These are phyloP conservation scores for Neostapfia colusana DNA, from an alignment of 176 grass and related monocot genomes.

Conservation along the genomic window DNA sequence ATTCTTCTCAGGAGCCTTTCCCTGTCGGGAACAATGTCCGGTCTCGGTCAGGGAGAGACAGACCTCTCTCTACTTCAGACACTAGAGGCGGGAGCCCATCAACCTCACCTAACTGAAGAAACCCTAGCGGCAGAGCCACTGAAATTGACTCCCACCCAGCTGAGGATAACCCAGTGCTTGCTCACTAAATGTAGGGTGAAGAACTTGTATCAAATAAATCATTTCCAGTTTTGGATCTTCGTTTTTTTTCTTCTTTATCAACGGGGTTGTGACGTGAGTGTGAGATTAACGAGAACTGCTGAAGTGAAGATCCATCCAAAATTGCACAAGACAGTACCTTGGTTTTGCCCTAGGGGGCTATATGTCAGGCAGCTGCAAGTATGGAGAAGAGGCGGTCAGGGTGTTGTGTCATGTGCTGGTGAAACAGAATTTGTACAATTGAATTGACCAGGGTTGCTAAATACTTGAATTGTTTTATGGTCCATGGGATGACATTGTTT, in stretches of 20 bases:
- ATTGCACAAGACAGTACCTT: neutral
- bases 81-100: constrained; percentile 34
- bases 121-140: neutral
- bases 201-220: constrained; percentile 29
- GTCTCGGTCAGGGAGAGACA: constrained; percentile 53
- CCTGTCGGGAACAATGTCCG: constrained; percentile 58
- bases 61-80: constrained; percentile 35
- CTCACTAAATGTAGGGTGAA: constrained; percentile 31
- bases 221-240: constrained; percentile 39
- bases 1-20: constrained; percentile 65
- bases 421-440: constrained; percentile 37
- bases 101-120: constrained; percentile 38
- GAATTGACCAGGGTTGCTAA: neutral
- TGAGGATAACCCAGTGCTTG: constrained; percentile 18
- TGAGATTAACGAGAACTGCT: neutral
- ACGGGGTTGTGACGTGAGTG: neutral
- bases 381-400: neutral
- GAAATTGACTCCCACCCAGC: constrained; percentile 17
- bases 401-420: neutral
- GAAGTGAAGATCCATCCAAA: constrained; percentile 27
- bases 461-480: neutral
- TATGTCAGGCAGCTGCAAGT: neutral
- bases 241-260: constrained; percentile 26
- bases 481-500: neutral
- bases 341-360: neutral